Percentiles rank a stretch among this genome's conserved stretches.
phyloP scores from a whole-genome alignment of 2,329 filamentous ascomycete species.

The Pseudogymnoascus sp. region DNA sequence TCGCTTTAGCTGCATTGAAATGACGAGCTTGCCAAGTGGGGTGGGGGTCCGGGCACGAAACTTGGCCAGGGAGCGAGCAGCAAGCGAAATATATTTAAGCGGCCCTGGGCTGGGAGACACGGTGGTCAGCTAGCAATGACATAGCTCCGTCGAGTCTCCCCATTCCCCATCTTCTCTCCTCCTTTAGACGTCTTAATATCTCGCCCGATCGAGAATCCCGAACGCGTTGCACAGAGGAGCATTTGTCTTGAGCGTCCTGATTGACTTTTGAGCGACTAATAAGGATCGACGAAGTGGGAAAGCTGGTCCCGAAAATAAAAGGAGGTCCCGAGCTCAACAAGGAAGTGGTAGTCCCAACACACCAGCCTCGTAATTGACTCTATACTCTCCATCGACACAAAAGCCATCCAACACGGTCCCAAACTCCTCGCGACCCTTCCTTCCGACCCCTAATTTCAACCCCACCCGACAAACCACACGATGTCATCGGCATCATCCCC shows the following conservation, averaged over 20 bases:
- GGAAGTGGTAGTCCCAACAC: not conserved
- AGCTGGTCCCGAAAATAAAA: not conserved
- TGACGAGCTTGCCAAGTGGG: not conserved
- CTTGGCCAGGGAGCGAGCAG: not conserved
- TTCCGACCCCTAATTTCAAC: not conserved
- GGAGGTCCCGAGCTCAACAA: not conserved
- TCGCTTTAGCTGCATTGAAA: not conserved
- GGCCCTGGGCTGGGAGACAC: not conserved
- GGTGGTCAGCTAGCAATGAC: not conserved
- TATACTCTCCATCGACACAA: not conserved
- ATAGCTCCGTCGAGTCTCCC: not conserved
- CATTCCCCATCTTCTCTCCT: not conserved
- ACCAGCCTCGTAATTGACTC: not conserved
- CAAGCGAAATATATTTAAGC: slow-evolving; percentile 5
- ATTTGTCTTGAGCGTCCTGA: not conserved
- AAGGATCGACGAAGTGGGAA: not conserved
- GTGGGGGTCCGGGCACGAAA: not conserved
- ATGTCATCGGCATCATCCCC: slow-evolving; percentile 30
- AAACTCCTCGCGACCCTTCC: not conserved
- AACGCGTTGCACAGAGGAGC: not conserved
- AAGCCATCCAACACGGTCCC: not conserved
- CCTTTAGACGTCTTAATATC: not conserved
- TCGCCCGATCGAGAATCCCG: not conserved
- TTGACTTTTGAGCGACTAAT: not conserved
- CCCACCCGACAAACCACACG: not conserved